These are phyloP conservation scores for Fusarium pseudocircinatum DNA, from an alignment of 2,329 filamentous ascomycete species.

Conservation along the genomic window DNA sequence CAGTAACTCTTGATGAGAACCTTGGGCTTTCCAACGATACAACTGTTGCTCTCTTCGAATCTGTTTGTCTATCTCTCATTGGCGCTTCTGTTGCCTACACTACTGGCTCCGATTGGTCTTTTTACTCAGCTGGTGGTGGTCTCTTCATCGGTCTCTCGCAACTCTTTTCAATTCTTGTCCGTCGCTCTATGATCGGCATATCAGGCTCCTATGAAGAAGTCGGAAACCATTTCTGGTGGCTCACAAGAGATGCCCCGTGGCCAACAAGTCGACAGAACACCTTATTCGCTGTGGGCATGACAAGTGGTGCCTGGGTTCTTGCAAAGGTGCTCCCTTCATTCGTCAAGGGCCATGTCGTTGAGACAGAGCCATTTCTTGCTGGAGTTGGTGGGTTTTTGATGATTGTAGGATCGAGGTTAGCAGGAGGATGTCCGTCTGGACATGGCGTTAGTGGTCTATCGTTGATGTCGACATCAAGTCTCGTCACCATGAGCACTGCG, in stretches of 20 bases:
- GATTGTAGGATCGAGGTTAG: conserved; percentile 68
- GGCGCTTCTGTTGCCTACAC: conserved; percentile 48
- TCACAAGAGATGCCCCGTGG: conserved; percentile 46
- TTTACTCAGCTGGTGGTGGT: conserved; percentile 64
- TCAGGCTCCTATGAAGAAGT: conserved; percentile 70
- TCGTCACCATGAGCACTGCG: conserved; percentile 67
- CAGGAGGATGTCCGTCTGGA: conserved; percentile 74
- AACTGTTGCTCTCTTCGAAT: conserved; percentile 56
- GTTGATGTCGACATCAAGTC: conserved; percentile 68
- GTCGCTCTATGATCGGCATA: conserved; percentile 66
- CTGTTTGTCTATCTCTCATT: conserved; percentile 53
- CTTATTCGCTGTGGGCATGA: conserved; percentile 63
- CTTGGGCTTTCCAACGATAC: conserved; percentile 52
- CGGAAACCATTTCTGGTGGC: conserved; percentile 63
- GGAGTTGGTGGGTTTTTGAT: conserved; percentile 65
- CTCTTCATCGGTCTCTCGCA: conserved; percentile 68
- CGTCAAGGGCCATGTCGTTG: conserved; percentile 36
- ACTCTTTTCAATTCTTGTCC: conserved; percentile 62
- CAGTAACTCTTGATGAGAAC: conserved; percentile 51
- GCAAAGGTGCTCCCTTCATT: conserved; percentile 47
- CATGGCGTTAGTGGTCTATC: conserved; percentile 75
- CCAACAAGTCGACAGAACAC: conserved; percentile 55
- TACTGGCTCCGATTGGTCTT: conserved; percentile 30
- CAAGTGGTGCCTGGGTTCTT: conserved; percentile 56
- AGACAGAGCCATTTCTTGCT: conserved; percentile 53